Conservation (phyloP, 2,329 filamentous ascomycete species). For the Harringtonia aguacate region DNA sequence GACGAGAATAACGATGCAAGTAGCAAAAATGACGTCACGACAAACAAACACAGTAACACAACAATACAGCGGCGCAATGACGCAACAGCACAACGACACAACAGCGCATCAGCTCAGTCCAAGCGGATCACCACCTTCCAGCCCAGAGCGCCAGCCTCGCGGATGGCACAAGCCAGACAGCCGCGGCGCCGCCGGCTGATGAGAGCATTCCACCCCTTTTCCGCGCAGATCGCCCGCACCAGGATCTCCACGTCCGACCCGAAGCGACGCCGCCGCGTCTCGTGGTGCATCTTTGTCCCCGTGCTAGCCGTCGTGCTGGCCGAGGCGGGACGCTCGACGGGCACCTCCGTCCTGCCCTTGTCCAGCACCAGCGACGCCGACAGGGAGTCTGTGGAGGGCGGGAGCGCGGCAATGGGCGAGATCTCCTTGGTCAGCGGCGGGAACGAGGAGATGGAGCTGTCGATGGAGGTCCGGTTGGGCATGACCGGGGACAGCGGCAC, state of each 20-base stretch:
- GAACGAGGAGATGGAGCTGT: constrained; percentile 7
- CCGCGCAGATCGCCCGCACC: constrained; percentile 61
- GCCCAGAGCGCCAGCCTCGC: constrained; percentile 61
- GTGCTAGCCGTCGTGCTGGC: neutral
- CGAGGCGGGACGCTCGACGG: neutral
- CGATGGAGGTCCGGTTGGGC: constrained; percentile 19
- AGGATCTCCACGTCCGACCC: constrained; percentile 60
- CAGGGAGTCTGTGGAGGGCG: neutral
- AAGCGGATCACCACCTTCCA: constrained; percentile 58
- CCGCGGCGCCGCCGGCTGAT: constrained; percentile 57
- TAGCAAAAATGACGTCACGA: no score
- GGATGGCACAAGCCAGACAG: constrained; percentile 63
- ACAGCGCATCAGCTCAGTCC: no score
- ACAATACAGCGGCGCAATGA: no score
- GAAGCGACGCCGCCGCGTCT: constrained; percentile 45
- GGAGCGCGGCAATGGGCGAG: constrained; percentile 8
- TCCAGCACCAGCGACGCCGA: neutral
- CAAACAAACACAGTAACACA: no score
- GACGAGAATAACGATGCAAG: no score
- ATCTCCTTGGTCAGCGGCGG: constrained; percentile 11
- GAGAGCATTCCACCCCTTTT: constrained; percentile 63
- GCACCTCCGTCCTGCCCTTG: neutral
- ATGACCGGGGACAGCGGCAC: constrained; percentile 39
- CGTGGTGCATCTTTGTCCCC: constrained; percentile 34
- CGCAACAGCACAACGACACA: no score